Evolutionary conservation across 164 flowering plant genomes (phyloP).

Genomic region (Tetrastigma voinierianum): DNA sequence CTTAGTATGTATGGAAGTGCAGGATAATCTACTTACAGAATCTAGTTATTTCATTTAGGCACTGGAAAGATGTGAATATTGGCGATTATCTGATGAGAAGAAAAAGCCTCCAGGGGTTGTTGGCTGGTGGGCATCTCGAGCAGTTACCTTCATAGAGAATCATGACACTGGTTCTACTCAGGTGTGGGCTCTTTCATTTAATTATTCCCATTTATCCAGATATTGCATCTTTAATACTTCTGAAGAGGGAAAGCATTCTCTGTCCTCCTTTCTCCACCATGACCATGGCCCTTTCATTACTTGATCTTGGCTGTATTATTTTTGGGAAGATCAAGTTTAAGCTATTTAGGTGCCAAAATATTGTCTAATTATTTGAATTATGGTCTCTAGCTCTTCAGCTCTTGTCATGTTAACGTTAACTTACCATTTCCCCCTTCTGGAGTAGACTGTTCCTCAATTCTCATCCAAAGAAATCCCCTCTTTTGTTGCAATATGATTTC

Average conservation of each 20-base stretch:
- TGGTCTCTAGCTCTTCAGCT: background rate
- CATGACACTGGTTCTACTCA: slow-evolving; percentile 99
- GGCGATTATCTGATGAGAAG: slow-evolving; percentile 88
- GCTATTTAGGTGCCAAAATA: background rate
- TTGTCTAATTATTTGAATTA: background rate
- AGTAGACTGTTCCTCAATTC: too few relatives aligned
- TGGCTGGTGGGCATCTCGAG: slow-evolving; percentile 99
- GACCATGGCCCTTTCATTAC: background rate
- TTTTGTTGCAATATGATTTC: too few relatives aligned
- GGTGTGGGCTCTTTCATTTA: slow-evolving; percentile 36
- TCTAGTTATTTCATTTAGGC: slow-evolving; percentile 41
- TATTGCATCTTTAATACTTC: background rate
- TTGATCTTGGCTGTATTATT: background rate
- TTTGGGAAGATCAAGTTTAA: background rate
- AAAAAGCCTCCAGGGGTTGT: slow-evolving; percentile 98
- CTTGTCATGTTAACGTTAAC: too few relatives aligned
- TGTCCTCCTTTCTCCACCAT: background rate
- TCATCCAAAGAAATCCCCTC: too few relatives aligned
- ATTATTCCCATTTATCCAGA: background rate
- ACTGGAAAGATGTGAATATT: slow-evolving; percentile 85
- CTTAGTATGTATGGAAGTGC: background rate
- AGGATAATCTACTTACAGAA: background rate
- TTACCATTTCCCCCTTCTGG: too few relatives aligned
- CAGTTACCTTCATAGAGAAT: slow-evolving; percentile 97
- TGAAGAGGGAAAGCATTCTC: background rate